phyloP scores from a whole-genome alignment of 306 rosid species.

The Medicago arabica region DNA sequence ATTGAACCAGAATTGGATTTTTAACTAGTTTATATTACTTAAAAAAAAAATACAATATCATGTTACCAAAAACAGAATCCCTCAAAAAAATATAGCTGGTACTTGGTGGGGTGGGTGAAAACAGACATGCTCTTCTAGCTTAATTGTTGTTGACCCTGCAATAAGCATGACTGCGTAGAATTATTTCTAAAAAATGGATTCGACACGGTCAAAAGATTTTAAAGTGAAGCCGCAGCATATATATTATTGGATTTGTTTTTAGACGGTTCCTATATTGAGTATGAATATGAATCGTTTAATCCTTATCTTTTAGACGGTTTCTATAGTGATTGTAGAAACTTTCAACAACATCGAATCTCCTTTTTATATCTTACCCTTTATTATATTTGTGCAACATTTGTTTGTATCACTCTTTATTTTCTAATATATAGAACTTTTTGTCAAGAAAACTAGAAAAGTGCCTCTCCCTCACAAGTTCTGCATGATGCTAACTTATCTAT shows the following conservation, averaged over 20 bases:
- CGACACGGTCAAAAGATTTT: background rate
- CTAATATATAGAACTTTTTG: background rate
- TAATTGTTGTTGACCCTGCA: background rate
- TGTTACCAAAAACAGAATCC: too few species aligned
- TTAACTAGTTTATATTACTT: too few species aligned
- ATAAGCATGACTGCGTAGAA: background rate
- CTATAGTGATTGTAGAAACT: background rate
- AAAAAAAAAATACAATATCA: too few species aligned
- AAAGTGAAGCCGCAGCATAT: background rate
- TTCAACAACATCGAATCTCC: background rate
- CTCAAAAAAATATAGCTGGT: background rate
- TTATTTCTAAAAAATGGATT: background rate
- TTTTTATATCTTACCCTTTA: background rate
- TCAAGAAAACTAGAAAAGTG: background rate
- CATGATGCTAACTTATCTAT: constrained; percentile 20
- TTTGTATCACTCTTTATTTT: background rate
- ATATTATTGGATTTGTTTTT: background rate
- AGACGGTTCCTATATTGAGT: background rate
- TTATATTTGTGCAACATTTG: background rate
- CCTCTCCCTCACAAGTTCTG: constrained; percentile 23
- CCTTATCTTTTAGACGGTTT: background rate
- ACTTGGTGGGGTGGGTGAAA: background rate
- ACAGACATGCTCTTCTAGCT: background rate
- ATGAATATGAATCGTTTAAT: background rate
- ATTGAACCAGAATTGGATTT: too few species aligned